Evolutionary conservation across 306 rosid genomes (phyloP).

Genomic region (Medicago ruthenica): DNA sequence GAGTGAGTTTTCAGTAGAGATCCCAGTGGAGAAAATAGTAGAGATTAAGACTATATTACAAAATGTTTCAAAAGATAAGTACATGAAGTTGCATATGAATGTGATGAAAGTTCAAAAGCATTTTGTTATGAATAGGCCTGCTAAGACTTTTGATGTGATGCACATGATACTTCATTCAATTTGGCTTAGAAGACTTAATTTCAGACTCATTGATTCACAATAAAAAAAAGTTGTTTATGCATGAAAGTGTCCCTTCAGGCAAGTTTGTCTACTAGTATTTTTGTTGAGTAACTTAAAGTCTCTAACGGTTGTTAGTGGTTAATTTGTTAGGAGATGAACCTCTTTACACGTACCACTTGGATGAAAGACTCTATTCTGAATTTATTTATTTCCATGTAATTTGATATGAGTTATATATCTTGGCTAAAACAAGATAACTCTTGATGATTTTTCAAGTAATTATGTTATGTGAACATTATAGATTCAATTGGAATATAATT

Average conservation of each 20-base stretch:
- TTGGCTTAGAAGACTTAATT: conserved; percentile 69
- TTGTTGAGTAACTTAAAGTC: neutral
- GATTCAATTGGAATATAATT: too few relatives aligned
- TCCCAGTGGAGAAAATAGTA: conserved; percentile 53
- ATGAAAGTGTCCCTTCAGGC: neutral
- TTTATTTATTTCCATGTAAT: neutral
- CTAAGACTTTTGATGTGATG: conserved; percentile 70
- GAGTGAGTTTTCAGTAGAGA: conserved; percentile 66
- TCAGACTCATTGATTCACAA: conserved; percentile 39
- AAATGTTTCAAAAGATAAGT: conserved; percentile 50
- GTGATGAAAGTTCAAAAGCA: conserved; percentile 58
- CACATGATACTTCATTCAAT: conserved; percentile 83
- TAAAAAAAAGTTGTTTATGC: neutral
- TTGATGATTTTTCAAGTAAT: too few relatives aligned
- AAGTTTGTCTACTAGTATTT: neutral
- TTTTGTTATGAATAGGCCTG: conserved; percentile 69
- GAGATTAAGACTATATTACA: conserved; percentile 64
- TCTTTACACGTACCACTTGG: too few relatives aligned
- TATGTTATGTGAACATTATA: too few relatives aligned
- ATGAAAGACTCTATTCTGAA: neutral
- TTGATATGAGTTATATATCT: neutral
- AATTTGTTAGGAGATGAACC: too few relatives aligned
- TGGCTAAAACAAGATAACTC: neutral
- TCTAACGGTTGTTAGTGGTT: neutral
- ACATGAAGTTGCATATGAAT: conserved; percentile 53